Conservation (phyloP, 805 yeast species). For the Candida michaelii region DNA sequence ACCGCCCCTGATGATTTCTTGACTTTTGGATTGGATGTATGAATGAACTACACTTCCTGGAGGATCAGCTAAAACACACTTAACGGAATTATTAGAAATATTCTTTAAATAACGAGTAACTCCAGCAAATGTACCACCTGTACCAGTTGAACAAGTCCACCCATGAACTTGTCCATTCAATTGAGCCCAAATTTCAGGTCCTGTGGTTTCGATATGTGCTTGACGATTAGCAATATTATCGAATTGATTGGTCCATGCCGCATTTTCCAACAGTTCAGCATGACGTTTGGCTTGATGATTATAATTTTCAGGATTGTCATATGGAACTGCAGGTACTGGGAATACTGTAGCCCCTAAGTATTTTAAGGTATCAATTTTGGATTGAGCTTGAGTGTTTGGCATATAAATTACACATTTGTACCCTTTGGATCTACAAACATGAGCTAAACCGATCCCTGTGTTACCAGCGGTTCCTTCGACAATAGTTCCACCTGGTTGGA, state of each 20-base stretch:
- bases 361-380: constrained; percentile 71
- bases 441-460: constrained; percentile 92
- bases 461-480: constrained; percentile 96
- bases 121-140: constrained; percentile 93
- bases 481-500: constrained; percentile 78
- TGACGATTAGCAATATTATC: constrained; percentile 86
- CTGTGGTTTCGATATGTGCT: constrained; percentile 87
- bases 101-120: constrained; percentile 74
- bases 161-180: constrained; percentile 76
- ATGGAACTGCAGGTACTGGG: constrained; percentile 88
- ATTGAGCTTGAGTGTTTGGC: constrained; percentile 87
- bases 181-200: constrained; percentile 91
- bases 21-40: constrained; percentile 69
- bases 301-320: constrained; percentile 77
- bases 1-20: constrained; percentile 69
- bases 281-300: constrained; percentile 86
- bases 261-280: constrained; percentile 72
- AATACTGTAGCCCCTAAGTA: constrained; percentile 82
- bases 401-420: constrained; percentile 83
- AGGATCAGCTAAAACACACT: constrained; percentile 82
- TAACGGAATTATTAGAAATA: constrained; percentile 53
- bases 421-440: constrained; percentile 76
- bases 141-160: constrained; percentile 88
- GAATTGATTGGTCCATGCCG: constrained; percentile 92
- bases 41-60: constrained; percentile 88